Base-by-base conservation (phyloP, 2,329 filamentous ascomycete species). In the Aureobasidium zeae region DNA sequence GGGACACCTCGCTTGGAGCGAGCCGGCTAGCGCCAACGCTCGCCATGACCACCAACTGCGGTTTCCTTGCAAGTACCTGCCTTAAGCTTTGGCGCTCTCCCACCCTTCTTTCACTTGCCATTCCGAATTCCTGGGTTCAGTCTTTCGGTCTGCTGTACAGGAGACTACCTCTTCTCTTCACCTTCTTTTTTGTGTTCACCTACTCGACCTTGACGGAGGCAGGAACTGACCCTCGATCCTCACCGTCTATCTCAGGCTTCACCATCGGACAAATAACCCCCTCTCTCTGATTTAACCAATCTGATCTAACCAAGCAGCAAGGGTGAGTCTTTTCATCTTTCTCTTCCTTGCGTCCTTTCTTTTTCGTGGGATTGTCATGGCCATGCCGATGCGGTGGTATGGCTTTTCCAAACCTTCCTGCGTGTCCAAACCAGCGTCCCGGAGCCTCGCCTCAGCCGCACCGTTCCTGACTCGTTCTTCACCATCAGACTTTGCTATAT, bases 41-140 rank as follows among this genome's bases (percentile, higher is more conserved):
- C n/a, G n/a, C n/a, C n/a, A n/a, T n/a, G n/a, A n/a, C n/a, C n/a
- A n/a, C n/a, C n/a, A n/a, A n/a, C n/a, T n/a, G 13, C 29, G 10
- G 37, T 43, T 28, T 22, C 30, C 39, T 43, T 43, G 39, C n/a
- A n/a, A n/a, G n/a, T 43, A 43, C 39, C 39, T 43, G 39, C 39
- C 39, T 34, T 43, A 33, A 33, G 29, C 39, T 33, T 32, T 30
- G 25, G 21, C 9, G 11, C 29, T 33, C 39, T 33, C 30, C 30
- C 30, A 33, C 39, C 39, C 28, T 43, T 24, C 30, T 43, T 33
- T 34, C 11, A 33, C 39, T 28, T 30, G 11, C 34, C 28, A 41
- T 29, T 32, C 37, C 37, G 37, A 10, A 24, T 41, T 19, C 37
- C 37, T 41, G 37, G 37, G 37, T 31, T 32, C 12, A 32, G 10